Evolutionary conservation across 1,284 basidiomycete species (phyloP), one percentile per base, ranked within the genome.

Genomic region (Ceratobasidium sp.): DNA sequence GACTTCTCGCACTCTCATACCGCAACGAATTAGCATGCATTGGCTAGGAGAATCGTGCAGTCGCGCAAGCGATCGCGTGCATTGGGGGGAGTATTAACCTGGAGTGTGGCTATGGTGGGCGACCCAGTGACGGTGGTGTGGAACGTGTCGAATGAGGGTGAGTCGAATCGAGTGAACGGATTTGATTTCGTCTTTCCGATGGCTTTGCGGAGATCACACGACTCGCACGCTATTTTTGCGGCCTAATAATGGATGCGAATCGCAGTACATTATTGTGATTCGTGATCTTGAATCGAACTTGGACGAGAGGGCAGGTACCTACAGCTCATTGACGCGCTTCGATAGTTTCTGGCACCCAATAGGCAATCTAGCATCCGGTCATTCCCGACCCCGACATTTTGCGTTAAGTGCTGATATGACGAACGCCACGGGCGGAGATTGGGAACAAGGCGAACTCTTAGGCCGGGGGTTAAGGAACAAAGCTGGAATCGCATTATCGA

Each of bases 391-490:
- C 31, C 81, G 84, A 6, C 77, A 80, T 50, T 81, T 78, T 67
- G 73, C 67, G 15, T 53, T 79, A 36, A 53, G 54, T 44, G 31
- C 73, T 8, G 62, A 76, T 8, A 33, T 78, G 22, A 27, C 48
- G 11, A 29, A 22, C 19, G 31, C 9, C 19, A 47, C 62, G 14
- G 64, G 64, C 48, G 22, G 79, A 19, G 72, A 74, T 29, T 85
- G 81, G 82, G 63, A 80, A 33, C 76, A 78, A 8, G 84, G 82
- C 2, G 78, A 81, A 53, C 79, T 85, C 33, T 65, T 86, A 22
- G 85, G 82, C 0, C 85, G 82, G 73, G 85, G 85, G 1, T 84
- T 86, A 54, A 82, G 85, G 8, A 86, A 86, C 77, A 84, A 84
- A 22, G 84, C 81, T 0, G 85, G 83, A 1, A 84, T 86, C 74